Percentiles rank a stretch among this genome's conserved stretches.
These are phyloP conservation scores for Yamadazyma nakazawae DNA, from an alignment of 805 yeast genomes.

Conservation along the genomic window DNA sequence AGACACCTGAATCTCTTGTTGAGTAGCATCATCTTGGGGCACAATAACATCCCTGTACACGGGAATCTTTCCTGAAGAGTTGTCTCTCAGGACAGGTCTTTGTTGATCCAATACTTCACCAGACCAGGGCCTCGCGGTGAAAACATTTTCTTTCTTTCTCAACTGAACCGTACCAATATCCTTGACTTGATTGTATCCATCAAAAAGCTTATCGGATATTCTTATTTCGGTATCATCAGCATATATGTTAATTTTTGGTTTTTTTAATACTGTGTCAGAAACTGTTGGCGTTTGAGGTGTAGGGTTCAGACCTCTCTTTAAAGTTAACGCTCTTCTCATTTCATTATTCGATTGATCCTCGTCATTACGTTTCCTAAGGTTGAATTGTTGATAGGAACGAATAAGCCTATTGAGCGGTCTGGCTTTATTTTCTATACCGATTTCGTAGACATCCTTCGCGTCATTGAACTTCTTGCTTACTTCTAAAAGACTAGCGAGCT, in stretches of 20 bases:
- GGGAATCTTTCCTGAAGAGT: slow-evolving; percentile 28
- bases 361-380: slow-evolving; percentile 29
- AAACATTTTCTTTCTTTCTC: slow-evolving; percentile 62
- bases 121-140: slow-evolving; percentile 55
- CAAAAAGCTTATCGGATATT: slow-evolving; percentile 23
- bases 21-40: slow-evolving; percentile 3
- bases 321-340: slow-evolving; percentile 23
- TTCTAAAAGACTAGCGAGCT: slow-evolving; percentile 66
- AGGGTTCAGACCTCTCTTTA: slow-evolving; percentile 32
- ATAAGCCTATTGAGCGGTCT: slow-evolving; percentile 50
- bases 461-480: slow-evolving; percentile 42
- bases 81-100: slow-evolving; percentile 11
- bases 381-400: slow-evolving; percentile 42
- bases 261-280: slow-evolving; percentile 5
- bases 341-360: slow-evolving; percentile 10
- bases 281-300: neutral
- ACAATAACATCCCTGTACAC: slow-evolving; percentile 24
- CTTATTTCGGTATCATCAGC: slow-evolving; percentile 26
- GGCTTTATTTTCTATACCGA: slow-evolving; percentile 60
- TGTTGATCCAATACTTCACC: slow-evolving; percentile 56
- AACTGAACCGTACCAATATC: slow-evolving; percentile 46
- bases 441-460: slow-evolving; percentile 56
- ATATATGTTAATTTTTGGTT: slow-evolving; percentile 39
- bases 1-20: slow-evolving; percentile 6
- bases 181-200: slow-evolving; percentile 34